Base-by-base conservation (phyloP, 1,139 yeast species). In the Ogataea hybrid region DNA sequence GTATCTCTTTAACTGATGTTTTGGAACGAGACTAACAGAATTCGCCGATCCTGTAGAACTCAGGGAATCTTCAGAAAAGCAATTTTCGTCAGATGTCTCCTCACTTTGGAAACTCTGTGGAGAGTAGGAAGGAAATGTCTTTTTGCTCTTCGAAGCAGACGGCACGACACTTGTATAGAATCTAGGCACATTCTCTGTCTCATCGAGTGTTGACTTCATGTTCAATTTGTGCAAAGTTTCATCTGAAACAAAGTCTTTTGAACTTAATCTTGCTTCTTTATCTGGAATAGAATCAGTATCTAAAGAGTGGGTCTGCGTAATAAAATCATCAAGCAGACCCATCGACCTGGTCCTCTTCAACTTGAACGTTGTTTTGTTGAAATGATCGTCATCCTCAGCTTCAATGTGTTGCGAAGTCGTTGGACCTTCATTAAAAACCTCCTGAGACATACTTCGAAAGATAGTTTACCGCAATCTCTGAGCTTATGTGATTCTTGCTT, bases 271-370 rank as follows among this genome's bases (percentile, higher is more conserved):
- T 11, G 42, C 29, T 36, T 44, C 43, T 28, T 48, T 39, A 38
- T 50, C 33, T 12, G 42, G 31, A 14, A 28, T 35, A 7, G 50
- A 41, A 31, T 56, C 53, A 34, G 52, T 43, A 31, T 58, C 55
- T 25, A 46, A 30, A 11, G 56, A 46, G 23, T 47, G 53, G 1
- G 61, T 43, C 27, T 57, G 58, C 25, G 49, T 57, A 9, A 82
- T 79, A 56, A 75, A 84, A 52, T 81, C 86, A 58, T 85, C 95
- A 52, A 88, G 69, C 17, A 86, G 63, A 1, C 96, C 96, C 73
- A 87, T 71, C 6, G 95, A 84, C 56, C 94, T 74, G 23, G 96
- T 88, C 57, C 96, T 69, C 58, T 87, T 88, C 57, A 88, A 68
- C 55, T 81, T 81, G 62, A 84, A 88, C 3, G 94, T 77, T 10